These are phyloP conservation scores for Mucor lusitanicus DNA, from an alignment of 371 early-diverging fungal species.

Conservation along the genomic window DNA sequence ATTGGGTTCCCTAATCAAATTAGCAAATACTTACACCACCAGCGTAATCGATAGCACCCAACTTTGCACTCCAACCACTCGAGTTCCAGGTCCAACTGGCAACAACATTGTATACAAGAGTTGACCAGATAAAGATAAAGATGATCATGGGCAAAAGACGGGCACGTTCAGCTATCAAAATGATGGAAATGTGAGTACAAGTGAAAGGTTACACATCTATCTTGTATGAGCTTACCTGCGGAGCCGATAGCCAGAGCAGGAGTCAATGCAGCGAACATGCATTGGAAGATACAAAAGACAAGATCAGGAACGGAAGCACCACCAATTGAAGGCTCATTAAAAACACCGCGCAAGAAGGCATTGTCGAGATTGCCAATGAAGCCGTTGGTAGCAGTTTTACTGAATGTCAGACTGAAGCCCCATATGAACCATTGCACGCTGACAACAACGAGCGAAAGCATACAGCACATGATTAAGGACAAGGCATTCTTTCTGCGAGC, in stretches of 20 bases:
- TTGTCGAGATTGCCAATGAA: slow-evolving; percentile 84
- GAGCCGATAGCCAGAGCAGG: slow-evolving; percentile 92
- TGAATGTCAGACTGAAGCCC: slow-evolving; percentile 91
- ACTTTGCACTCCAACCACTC: slow-evolving; percentile 77
- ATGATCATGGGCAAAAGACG: slow-evolving; percentile 84
- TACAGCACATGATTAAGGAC: slow-evolving; percentile 69
- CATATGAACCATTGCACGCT: slow-evolving; percentile 82
- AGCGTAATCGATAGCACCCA: slow-evolving; percentile 86
- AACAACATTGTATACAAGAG: slow-evolving; percentile 84
- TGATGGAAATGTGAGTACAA: background rate
- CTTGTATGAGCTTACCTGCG: slow-evolving; percentile 6
- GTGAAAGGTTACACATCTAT: background rate
- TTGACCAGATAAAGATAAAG: slow-evolving; percentile 93
- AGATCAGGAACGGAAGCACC: slow-evolving; percentile 65
- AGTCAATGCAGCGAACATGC: slow-evolving; percentile 86
- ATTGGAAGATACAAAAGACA: slow-evolving; percentile 77
- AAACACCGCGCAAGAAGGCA: slow-evolving; percentile 67
- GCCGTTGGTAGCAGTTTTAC: slow-evolving; percentile 51
- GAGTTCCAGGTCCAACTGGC: slow-evolving; percentile 94
- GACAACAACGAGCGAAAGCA: slow-evolving; percentile 71
- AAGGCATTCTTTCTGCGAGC: slow-evolving; percentile 82
- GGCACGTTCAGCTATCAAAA: slow-evolving; percentile 79
- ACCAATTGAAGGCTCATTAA: slow-evolving; percentile 57
- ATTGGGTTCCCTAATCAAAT: no score
- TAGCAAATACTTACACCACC: slow-evolving; percentile 46